A percentile compares a stretch with the other conserved stretches of the same genome.
These are phyloP conservation scores for Agarophyton chilense DNA, from an alignment of 23 red algal genomes.

Conservation along the genomic window DNA sequence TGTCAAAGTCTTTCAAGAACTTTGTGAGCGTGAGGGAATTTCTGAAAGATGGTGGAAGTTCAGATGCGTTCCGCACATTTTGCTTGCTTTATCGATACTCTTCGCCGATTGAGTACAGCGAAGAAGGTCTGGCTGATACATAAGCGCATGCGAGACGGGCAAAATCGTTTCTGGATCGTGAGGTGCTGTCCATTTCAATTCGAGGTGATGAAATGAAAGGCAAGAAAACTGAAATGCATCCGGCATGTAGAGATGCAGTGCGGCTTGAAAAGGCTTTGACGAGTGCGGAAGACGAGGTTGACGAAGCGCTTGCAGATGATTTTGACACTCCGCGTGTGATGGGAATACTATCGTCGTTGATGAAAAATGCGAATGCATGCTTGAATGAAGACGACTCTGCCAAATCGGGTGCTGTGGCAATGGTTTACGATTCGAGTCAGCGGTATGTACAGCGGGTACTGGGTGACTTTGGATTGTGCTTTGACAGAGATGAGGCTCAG, in stretches of 20 bases:
- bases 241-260: slow-evolving; percentile 20
- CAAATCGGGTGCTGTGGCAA: slow-evolving; percentile 41
- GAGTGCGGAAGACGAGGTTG: slow-evolving; percentile 9
- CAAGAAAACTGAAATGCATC: slow-evolving; percentile 11
- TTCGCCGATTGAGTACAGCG: slow-evolving; percentile 73
- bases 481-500: not conserved
- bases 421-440: slow-evolving; percentile 32
- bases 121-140: slow-evolving; percentile 60
- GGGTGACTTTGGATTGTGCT: slow-evolving; percentile 5
- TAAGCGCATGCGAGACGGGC: not conserved
- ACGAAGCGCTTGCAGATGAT: slow-evolving; percentile 56
- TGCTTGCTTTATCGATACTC: slow-evolving; percentile 82
- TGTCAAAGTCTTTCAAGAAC: slow-evolving; percentile 96
- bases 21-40: slow-evolving; percentile 83
- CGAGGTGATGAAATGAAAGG: not conserved
- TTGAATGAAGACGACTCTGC: slow-evolving; percentile 23
- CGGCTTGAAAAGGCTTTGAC: not conserved
- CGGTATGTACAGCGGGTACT: slow-evolving; percentile 3
- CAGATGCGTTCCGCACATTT: slow-evolving; percentile 74
- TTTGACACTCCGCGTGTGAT: slow-evolving; percentile 58
- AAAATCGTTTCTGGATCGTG: slow-evolving; percentile 22
- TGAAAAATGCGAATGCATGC: slow-evolving; percentile 14
- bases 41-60: slow-evolving; percentile 47
- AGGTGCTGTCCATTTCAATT: slow-evolving; percentile 6
- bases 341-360: slow-evolving; percentile 16